These are phyloP conservation scores for Centrapalus pauciflorus DNA, from an alignment of 129 eudicot genomes.

Conservation along the genomic window DNA sequence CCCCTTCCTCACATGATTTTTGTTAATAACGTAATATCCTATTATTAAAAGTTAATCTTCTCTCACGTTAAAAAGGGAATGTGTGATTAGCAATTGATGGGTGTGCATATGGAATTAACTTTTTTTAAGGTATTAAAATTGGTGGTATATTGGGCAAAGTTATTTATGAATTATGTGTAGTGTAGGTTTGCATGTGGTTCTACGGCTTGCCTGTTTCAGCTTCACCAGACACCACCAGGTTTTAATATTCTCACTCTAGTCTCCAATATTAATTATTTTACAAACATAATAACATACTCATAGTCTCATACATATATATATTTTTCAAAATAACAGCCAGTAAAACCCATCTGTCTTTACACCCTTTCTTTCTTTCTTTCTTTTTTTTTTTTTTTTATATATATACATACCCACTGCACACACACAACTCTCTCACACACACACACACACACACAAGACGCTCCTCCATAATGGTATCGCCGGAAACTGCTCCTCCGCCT, in stretches of 20 bases:
- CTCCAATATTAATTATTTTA: conserved; percentile 14
- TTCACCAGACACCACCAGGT: conserved; percentile 59
- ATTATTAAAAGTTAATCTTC: too few species aligned
- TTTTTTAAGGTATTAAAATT: background rate
- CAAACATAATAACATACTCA: too few species aligned
- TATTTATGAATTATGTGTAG: conserved; percentile 19
- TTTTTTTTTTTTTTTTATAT: conserved; percentile 23
- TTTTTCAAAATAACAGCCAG: conserved; percentile 19
- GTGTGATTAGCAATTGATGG: too few species aligned
- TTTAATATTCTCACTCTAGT: conserved; percentile 46
- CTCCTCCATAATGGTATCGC: conserved; percentile 49
- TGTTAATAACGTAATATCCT: too few species aligned
- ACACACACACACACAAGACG: conserved; percentile 15
- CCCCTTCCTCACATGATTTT: too few species aligned
- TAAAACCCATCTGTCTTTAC: conserved; percentile 16
- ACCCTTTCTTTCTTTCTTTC: too few species aligned
- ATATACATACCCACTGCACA: conserved; percentile 16
- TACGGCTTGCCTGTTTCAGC: conserved; percentile 54
- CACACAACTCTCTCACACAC: conserved; percentile 5
- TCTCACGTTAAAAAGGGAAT: too few species aligned
- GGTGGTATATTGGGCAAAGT: background rate
- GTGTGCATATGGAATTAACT: background rate
- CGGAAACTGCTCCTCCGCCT: conserved; percentile 35
- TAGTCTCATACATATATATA: too few species aligned
- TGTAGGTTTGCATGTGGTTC: conserved; percentile 61